Evolutionary conservation across 139 green algal genomes (phyloP).

Genomic region (Haematococcus lacustris): DNA sequence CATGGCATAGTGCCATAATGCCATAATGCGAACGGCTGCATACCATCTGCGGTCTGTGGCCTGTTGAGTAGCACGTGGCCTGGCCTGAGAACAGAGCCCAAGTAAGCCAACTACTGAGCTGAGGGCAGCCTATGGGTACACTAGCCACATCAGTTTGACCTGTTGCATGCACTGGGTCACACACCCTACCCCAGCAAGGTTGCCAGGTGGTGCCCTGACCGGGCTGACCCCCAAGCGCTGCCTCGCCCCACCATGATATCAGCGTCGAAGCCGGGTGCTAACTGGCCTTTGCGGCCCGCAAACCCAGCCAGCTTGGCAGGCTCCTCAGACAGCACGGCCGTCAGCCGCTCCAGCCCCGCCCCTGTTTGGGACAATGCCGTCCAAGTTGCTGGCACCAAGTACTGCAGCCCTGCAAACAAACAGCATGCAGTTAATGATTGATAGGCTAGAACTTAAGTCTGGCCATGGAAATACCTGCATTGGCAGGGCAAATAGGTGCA

Average conservation of each 20-base stretch:
- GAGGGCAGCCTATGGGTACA: too few relatives aligned
- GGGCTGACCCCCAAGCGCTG: too few relatives aligned
- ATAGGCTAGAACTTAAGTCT: background rate
- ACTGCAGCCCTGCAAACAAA: slow-evolving; percentile 68
- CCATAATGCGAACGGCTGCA: too few relatives aligned
- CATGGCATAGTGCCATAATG: too few relatives aligned
- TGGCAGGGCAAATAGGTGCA: background rate
- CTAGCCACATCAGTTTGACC: too few relatives aligned
- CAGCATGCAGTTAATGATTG: background rate
- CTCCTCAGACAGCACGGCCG: slow-evolving; percentile 35
- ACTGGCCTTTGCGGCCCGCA: slow-evolving; percentile 50
- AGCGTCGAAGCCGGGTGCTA: slow-evolving; percentile 67
- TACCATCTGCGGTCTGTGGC: too few relatives aligned
- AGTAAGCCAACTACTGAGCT: too few relatives aligned
- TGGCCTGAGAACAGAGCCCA: too few relatives aligned
- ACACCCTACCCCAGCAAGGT: too few relatives aligned
- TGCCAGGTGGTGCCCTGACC: too few relatives aligned
- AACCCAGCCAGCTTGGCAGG: slow-evolving; percentile 65
- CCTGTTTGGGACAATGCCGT: slow-evolving; percentile 29
- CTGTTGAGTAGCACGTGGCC: too few relatives aligned
- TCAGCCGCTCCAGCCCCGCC: slow-evolving; percentile 20
- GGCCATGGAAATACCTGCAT: background rate
- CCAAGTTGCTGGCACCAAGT: slow-evolving; percentile 79
- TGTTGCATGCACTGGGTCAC: too few relatives aligned
- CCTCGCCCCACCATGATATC: slow-evolving; percentile 85